Conservation (phyloP, 2,329 filamentous ascomycete species). For the Colletotrichum lentis region DNA sequence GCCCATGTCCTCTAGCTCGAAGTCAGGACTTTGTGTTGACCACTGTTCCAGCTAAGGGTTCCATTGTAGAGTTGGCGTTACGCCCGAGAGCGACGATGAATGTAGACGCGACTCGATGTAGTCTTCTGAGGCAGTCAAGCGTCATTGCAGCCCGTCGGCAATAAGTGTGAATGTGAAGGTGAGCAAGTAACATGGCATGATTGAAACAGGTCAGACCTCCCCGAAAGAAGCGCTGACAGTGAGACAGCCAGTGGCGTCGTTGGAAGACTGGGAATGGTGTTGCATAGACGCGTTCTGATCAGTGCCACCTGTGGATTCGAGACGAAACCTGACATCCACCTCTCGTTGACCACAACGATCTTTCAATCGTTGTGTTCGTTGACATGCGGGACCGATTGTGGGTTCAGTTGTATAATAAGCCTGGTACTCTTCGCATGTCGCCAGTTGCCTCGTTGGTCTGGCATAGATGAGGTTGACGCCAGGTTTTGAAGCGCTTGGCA, state of each 20-base stretch:
- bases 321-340: background rate
- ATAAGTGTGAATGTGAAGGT: background rate
- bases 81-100: constrained; percentile 5
- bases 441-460: background rate
- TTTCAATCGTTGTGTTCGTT: background rate
- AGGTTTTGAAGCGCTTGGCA: background rate
- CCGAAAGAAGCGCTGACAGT: background rate
- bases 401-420: no score
- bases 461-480: background rate
- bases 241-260: no score
- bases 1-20: background rate
- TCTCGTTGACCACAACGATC: background rate
- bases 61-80: constrained; percentile 3
- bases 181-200: background rate
- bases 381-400: background rate
- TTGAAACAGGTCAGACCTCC: background rate
- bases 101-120: constrained; percentile 1
- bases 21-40: background rate
- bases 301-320: background rate
- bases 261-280: background rate
- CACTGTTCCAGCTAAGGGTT: background rate
- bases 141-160: background rate
- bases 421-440: background rate
- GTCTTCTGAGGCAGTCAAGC: constrained; percentile 16
- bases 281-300: background rate